phyloP scores from a whole-genome alignment of 2,329 filamentous ascomycete genomes.

The Basipetospora chlamydospora region DNA sequence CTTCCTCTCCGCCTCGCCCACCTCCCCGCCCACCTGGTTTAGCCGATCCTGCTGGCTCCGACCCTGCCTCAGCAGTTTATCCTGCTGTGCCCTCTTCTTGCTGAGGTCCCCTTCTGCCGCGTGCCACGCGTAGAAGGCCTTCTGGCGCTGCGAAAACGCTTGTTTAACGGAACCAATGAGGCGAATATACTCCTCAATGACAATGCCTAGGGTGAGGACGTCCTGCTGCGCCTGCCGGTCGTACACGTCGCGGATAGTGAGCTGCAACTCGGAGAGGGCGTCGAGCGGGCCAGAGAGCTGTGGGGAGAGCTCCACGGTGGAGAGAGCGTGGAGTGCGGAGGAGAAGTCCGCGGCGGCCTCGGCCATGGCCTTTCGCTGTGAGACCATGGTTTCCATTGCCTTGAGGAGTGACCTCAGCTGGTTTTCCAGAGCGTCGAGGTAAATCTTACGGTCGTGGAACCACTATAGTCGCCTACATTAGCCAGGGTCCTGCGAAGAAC shows the following conservation, averaged over 20 bases:
- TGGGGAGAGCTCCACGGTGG: slow-evolving; percentile 82
- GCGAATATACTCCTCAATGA: slow-evolving; percentile 95
- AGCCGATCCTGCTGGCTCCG: slow-evolving; percentile 92
- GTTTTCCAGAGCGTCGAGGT: slow-evolving; percentile 83
- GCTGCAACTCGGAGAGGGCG: slow-evolving; percentile 80
- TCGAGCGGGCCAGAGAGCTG: slow-evolving; percentile 79
- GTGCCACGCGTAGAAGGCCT: slow-evolving; percentile 92
- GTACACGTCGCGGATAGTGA: slow-evolving; percentile 89
- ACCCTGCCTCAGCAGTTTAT: slow-evolving; percentile 89
- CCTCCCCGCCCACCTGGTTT: slow-evolving; percentile 82
- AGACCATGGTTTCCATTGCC: slow-evolving; percentile 83
- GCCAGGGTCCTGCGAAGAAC: too few relatives aligned
- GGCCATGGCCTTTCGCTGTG: slow-evolving; percentile 81
- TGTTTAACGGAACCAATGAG: slow-evolving; percentile 91
- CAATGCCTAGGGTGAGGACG: slow-evolving; percentile 88
- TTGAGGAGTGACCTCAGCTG: slow-evolving; percentile 85
- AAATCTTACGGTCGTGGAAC: slow-evolving; percentile 94
- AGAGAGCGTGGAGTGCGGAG: slow-evolving; percentile 79
- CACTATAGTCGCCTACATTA: too few relatives aligned
- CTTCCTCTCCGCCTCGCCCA: slow-evolving; percentile 85
- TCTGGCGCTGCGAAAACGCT: slow-evolving; percentile 83
- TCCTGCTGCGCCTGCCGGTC: slow-evolving; percentile 96
- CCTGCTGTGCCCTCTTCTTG: slow-evolving; percentile 78
- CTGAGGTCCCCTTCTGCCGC: slow-evolving; percentile 75
- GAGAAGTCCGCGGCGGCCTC: slow-evolving; percentile 92